Evolutionary conservation across 192 early-diverging fungal species (phyloP).

Genomic region (Backusella mclennaniae): DNA sequence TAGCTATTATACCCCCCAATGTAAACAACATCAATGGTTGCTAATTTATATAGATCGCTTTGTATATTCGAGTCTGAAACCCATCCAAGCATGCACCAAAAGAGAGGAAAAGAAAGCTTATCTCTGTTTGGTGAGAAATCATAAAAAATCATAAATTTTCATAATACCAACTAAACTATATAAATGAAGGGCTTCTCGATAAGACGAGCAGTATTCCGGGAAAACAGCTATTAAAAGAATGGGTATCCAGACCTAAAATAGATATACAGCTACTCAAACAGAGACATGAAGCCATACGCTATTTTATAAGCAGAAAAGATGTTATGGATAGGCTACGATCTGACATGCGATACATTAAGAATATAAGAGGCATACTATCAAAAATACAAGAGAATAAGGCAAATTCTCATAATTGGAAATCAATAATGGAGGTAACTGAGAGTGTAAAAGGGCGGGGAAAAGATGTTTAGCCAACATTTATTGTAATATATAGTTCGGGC

Average conservation of each 20-base stretch:
- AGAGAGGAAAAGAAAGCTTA: constrained; percentile 60
- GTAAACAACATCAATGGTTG: background rate
- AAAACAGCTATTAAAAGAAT: constrained; percentile 54
- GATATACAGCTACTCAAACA: constrained; percentile 44
- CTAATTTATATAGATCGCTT: constrained; percentile 60
- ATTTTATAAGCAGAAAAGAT: constrained; percentile 45
- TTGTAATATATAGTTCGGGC: constrained; percentile 47
- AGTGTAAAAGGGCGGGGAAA: background rate
- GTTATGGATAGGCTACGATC: background rate
- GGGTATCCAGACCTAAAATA: constrained; percentile 64
- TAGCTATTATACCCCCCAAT: background rate
- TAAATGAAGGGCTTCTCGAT: constrained; percentile 56
- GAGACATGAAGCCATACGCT: constrained; percentile 58
- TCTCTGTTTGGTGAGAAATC: constrained; percentile 65
- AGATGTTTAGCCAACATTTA: background rate
- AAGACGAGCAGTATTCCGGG: constrained; percentile 61
- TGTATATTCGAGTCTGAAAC: constrained; percentile 72
- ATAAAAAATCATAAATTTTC: background rate
- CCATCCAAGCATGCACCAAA: constrained; percentile 82
- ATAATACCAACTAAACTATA: background rate
- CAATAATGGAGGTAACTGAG: constrained; percentile 50
- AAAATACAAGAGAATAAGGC: constrained; percentile 44
- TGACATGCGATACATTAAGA: constrained; percentile 43
- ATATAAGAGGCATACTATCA: constrained; percentile 25
- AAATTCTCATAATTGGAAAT: constrained; percentile 58